A percentile compares a stretch with the other conserved stretches of the same genome.
These are phyloP conservation scores for Arthrobotrys sinensis DNA, from an alignment of 2,329 filamentous ascomycete genomes.

Conservation along the genomic window DNA sequence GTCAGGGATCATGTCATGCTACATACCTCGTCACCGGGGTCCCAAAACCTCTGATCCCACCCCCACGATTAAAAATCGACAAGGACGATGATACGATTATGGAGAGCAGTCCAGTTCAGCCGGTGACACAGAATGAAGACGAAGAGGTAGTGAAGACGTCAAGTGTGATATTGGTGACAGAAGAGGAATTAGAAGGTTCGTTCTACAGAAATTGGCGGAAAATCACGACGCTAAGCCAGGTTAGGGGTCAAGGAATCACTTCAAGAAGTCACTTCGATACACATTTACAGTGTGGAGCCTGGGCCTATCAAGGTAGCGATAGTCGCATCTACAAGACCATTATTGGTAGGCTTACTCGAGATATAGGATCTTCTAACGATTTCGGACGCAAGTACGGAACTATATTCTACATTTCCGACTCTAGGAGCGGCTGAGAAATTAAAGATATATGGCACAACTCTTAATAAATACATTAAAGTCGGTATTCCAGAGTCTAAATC, in stretches of 20 bases:
- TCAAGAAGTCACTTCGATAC: slow-evolving; percentile 81
- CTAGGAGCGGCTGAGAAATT: slow-evolving; percentile 75
- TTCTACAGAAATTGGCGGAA: slow-evolving; percentile 1
- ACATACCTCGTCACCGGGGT: slow-evolving; percentile 89
- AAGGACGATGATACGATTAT: slow-evolving; percentile 75
- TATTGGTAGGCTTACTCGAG: slow-evolving; percentile 62
- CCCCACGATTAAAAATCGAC: slow-evolving; percentile 65
- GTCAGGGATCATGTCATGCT: slow-evolving; percentile 82
- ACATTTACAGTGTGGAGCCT: slow-evolving; percentile 87
- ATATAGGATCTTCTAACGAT: slow-evolving; percentile 74
- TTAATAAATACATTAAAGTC: slow-evolving; percentile 78
- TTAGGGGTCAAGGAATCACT: slow-evolving; percentile 79
- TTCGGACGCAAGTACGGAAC: slow-evolving; percentile 78
- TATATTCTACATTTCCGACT: slow-evolving; percentile 72
- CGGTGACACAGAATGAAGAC: slow-evolving; percentile 67
- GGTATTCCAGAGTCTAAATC: not conserved
- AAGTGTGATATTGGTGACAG: slow-evolving; percentile 78
- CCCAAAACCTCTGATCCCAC: slow-evolving; percentile 62
- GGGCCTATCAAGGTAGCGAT: slow-evolving; percentile 76
- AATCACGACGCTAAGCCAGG: slow-evolving; percentile 42
- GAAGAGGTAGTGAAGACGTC: slow-evolving; percentile 72
- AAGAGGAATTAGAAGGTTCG: slow-evolving; percentile 80
- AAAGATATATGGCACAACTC: slow-evolving; percentile 80
- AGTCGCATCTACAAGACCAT: not conserved
- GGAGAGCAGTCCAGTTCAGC: slow-evolving; percentile 78